These are phyloP conservation scores for Aethionema arabicum DNA, from an alignment of 345 rosid species.

Conservation along the genomic window DNA sequence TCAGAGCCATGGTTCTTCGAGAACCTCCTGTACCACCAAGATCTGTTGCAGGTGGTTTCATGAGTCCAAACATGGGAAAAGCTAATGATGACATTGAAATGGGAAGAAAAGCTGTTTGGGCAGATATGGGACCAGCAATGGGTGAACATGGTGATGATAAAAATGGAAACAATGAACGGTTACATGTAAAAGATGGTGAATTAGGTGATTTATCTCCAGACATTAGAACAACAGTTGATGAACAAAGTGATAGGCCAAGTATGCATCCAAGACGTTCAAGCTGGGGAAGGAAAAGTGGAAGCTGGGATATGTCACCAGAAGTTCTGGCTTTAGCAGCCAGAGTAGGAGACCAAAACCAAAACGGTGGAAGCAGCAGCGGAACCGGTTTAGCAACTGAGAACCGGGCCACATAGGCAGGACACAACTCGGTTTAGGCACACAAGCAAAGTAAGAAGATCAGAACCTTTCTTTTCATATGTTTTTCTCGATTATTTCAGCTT, in stretches of 20 bases:
- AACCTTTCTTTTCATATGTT: conserved; percentile 16
- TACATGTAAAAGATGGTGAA: conserved; percentile 81
- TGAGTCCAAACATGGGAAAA: conserved; percentile 97
- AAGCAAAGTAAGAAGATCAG: conserved; percentile 24
- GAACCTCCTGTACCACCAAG: conserved; percentile 68
- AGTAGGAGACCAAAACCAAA: conserved; percentile 74
- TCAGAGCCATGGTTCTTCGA: conserved; percentile 69
- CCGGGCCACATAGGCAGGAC: conserved; percentile 43
- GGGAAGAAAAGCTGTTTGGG: conserved; percentile 97
- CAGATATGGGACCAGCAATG: conserved; percentile 61
- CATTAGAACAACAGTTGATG: conserved; percentile 63
- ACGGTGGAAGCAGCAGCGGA: conserved; percentile 59
- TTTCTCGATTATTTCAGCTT: conserved; percentile 25
- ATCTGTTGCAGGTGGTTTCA: conserved; percentile 67
- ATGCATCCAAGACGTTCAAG: conserved; percentile 74
- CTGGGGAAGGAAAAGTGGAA: conserved; percentile 70
- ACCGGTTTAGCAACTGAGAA: conserved; percentile 48
- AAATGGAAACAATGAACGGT: conserved; percentile 51
- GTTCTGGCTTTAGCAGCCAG: conserved; percentile 87
- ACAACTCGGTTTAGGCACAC: conserved; percentile 34
- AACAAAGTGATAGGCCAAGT: conserved; percentile 60
- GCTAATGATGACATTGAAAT: conserved; percentile 86
- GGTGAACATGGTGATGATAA: conserved; percentile 65
- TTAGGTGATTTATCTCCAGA: conserved; percentile 71
- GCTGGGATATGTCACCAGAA: conserved; percentile 85